Conservation (phyloP, 2,329 filamentous ascomycete species). For the Pseudocercospora cruenta region DNA sequence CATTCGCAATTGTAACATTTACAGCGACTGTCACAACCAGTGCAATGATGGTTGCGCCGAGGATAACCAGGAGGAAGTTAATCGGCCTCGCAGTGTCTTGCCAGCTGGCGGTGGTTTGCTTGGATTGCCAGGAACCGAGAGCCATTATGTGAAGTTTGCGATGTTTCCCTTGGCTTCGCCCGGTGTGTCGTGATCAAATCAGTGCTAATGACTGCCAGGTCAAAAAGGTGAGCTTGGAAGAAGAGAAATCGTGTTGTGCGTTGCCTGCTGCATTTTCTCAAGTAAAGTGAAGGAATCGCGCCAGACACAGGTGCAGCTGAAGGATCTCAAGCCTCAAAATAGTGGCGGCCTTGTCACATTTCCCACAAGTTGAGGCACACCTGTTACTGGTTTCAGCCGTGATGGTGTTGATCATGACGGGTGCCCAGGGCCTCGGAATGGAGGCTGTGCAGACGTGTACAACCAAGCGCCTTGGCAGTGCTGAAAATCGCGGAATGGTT, state of each 20-base stretch:
- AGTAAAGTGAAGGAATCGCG: neutral
- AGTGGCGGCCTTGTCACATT: neutral
- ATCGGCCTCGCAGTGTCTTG: neutral
- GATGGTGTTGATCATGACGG: conserved; percentile 7
- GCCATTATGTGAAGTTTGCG: neutral
- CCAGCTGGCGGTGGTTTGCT: conserved; percentile 2
- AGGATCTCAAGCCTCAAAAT: neutral
- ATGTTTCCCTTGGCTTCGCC: neutral
- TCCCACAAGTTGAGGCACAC: neutral
- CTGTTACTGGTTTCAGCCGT: conserved; percentile 1
- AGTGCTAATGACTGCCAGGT: neutral
- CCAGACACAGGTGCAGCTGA: conserved; percentile 1
- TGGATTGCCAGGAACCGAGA: conserved; percentile 3
- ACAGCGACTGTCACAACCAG: neutral
- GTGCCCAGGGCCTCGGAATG: neutral
- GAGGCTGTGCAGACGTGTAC: conserved; percentile 1
- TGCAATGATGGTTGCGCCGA: neutral
- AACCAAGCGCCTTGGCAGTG: neutral
- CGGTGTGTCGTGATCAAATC: neutral
- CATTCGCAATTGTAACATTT: neutral
- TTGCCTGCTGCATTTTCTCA: neutral
- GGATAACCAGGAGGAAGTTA: neutral
- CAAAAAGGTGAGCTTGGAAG: neutral
- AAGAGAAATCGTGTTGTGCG: neutral
- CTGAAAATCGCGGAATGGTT: neutral